Percentiles rank a stretch among this genome's conserved stretches.
These are phyloP conservation scores for Brassica balearica DNA, from an alignment of 441 rosid genomes.

Conservation along the genomic window DNA sequence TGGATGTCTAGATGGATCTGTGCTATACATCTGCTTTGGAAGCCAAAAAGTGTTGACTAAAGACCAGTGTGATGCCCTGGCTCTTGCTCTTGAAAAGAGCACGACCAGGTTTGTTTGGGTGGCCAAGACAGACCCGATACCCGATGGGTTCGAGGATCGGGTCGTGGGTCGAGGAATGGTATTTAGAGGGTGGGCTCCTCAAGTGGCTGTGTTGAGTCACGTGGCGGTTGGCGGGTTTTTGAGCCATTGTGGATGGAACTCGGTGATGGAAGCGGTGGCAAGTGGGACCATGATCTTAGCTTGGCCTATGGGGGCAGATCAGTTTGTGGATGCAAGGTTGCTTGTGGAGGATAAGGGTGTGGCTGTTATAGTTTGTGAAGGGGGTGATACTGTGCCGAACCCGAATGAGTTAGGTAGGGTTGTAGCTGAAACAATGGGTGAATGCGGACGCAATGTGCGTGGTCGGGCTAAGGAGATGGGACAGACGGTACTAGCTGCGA, in stretches of 20 bases:
- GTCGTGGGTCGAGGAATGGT: background rate
- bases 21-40: slow-evolving; percentile 6
- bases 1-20: background rate
- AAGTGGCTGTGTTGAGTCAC: slow-evolving; percentile 11
- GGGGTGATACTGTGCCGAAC: slow-evolving; percentile 1
- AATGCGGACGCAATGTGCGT: background rate
- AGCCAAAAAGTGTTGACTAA: slow-evolving; percentile 4
- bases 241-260: slow-evolving; percentile 19
- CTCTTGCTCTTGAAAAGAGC: slow-evolving; percentile 16
- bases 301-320: slow-evolving; percentile 13
- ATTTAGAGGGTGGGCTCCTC: slow-evolving; percentile 10
- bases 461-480: slow-evolving; percentile 6
- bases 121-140: slow-evolving; percentile 3
- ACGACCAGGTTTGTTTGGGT: slow-evolving; percentile 1
- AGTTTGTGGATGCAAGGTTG: slow-evolving; percentile 15
- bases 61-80: slow-evolving; percentile 9
- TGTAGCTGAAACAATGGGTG: slow-evolving; percentile 3
- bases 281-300: slow-evolving; percentile 9
- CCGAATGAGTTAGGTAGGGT: background rate
- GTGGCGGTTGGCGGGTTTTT: slow-evolving; percentile 12
- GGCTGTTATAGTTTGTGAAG: slow-evolving; percentile 3
- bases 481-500: background rate
- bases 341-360: slow-evolving; percentile 1
- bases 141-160: slow-evolving; percentile 2
- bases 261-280: background rate